A percentile compares a stretch with the other conserved stretches of the same genome.
These are phyloP conservation scores for Cylindrodendrum hubeiense DNA, from an alignment of 2,329 filamentous ascomycete species.

Conservation along the genomic window DNA sequence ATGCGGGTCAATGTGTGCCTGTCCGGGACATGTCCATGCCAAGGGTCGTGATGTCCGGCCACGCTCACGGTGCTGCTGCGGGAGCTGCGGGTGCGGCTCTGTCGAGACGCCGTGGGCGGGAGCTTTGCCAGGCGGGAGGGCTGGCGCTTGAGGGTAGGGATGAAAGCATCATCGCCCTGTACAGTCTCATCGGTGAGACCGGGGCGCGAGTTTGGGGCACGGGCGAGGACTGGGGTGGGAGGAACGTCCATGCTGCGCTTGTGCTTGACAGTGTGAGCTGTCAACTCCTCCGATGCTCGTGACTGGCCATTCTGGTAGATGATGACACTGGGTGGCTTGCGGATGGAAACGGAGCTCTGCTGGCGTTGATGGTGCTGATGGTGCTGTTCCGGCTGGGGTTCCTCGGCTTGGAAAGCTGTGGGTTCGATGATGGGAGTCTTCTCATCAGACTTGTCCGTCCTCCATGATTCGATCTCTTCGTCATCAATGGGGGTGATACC, in stretches of 20 bases:
- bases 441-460: constrained; percentile 52
- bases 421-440: constrained; percentile 45
- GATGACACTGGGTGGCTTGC: constrained; percentile 66
- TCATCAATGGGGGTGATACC: constrained; percentile 73
- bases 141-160: constrained; percentile 65
- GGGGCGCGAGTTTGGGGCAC: constrained; percentile 71
- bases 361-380: constrained; percentile 43
- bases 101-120: constrained; percentile 52
- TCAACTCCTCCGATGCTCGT: constrained; percentile 46
- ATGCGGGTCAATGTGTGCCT: constrained; percentile 44
- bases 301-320: constrained; percentile 59
- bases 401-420: background rate
- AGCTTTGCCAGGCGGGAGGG: constrained; percentile 66
- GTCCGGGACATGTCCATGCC: constrained; percentile 53
- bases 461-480: constrained; percentile 76
- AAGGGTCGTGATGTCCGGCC: constrained; percentile 56
- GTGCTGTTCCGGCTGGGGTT: constrained; percentile 23
- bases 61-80: constrained; percentile 59
- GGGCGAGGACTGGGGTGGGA: constrained; percentile 65
- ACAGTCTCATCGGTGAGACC: constrained; percentile 73
- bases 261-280: constrained; percentile 46
- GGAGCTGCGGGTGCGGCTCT: constrained; percentile 57
- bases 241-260: constrained; percentile 61
- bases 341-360: constrained; percentile 51
- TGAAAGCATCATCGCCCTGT: constrained; percentile 71